Percentiles rank a stretch among this genome's conserved stretches.
phyloP scores from a whole-genome alignment of 2,329 filamentous ascomycete genomes.

The Xylaria sp. region DNA sequence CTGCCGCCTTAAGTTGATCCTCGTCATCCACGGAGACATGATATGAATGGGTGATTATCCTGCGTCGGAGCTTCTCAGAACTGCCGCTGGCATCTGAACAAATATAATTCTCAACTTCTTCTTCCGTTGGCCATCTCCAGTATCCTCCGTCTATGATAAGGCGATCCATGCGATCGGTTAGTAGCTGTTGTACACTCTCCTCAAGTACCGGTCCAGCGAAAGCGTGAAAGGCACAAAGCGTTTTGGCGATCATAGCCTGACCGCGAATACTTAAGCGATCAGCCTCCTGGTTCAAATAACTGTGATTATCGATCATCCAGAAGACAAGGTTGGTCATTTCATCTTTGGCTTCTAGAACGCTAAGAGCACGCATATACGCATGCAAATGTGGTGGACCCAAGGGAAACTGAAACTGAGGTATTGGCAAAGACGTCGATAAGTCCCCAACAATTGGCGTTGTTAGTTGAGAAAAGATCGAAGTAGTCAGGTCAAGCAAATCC shows the following conservation, averaged over 20 bases:
- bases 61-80: constrained; percentile 39
- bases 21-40: neutral
- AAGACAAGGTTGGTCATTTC: constrained; percentile 66
- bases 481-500: constrained; percentile 23
- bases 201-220: constrained; percentile 58
- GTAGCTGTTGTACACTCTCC: constrained; percentile 37
- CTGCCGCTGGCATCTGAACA: constrained; percentile 37
- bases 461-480: constrained; percentile 42
- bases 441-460: constrained; percentile 40
- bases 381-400: constrained; percentile 62
- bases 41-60: constrained; percentile 28
- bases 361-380: constrained; percentile 71
- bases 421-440: neutral
- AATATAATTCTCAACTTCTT: constrained; percentile 46
- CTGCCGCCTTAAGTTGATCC: neutral
- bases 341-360: constrained; percentile 66
- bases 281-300: constrained; percentile 51
- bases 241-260: constrained; percentile 47
- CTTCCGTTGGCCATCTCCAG: constrained; percentile 48
- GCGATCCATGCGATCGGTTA: constrained; percentile 40
- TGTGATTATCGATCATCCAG: constrained; percentile 66
- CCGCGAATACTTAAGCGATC: constrained; percentile 47
- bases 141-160: constrained; percentile 22
- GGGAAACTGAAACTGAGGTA: constrained; percentile 52
- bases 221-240: constrained; percentile 60